phyloP scores from a whole-genome alignment of 495 filamentous ascomycete genomes.

The Annulohypoxylon bovei region DNA sequence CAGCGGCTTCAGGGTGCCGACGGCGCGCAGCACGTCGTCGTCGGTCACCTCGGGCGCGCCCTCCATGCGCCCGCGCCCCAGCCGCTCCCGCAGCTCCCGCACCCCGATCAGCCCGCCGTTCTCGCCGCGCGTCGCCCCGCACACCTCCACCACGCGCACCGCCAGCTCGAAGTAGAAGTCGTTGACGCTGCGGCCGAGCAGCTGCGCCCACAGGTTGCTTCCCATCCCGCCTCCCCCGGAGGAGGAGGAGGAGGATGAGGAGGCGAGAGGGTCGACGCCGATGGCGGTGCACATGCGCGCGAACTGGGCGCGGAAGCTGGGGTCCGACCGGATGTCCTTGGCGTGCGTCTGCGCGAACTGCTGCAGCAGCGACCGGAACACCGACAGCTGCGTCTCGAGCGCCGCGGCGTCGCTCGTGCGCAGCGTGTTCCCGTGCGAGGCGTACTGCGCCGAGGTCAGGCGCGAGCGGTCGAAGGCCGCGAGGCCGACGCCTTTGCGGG shows the following conservation, averaged over 20 bases:
- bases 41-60: conserved; percentile 78
- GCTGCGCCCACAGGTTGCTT: conserved; percentile 88
- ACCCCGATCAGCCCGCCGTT: conserved; percentile 93
- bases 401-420: conserved; percentile 82
- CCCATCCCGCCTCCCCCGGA: conserved; percentile 56
- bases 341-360: conserved; percentile 94
- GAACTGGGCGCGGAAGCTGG: conserved; percentile 94
- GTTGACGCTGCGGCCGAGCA: conserved; percentile 89
- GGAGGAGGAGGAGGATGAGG: conserved; percentile 66
- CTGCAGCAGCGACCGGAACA: conserved; percentile 93
- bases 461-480: conserved; percentile 87
- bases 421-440: conserved; percentile 85
- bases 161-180: conserved; percentile 99
- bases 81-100: conserved; percentile 76
- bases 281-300: conserved; percentile 98
- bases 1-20: conserved; percentile 85
- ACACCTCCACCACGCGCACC: conserved; percentile 92
- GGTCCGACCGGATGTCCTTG: conserved; percentile 94
- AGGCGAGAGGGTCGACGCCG: conserved; percentile 91
- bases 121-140: conserved; percentile 83
- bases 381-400: conserved; percentile 88
- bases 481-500: conserved; percentile 84
- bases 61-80: conserved; percentile 76
- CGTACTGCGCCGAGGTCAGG: conserved; percentile 83
- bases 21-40: conserved; percentile 91